These are phyloP conservation scores for Liquidambar formosana DNA, from an alignment of 164 flowering plant species.

Conservation along the genomic window DNA sequence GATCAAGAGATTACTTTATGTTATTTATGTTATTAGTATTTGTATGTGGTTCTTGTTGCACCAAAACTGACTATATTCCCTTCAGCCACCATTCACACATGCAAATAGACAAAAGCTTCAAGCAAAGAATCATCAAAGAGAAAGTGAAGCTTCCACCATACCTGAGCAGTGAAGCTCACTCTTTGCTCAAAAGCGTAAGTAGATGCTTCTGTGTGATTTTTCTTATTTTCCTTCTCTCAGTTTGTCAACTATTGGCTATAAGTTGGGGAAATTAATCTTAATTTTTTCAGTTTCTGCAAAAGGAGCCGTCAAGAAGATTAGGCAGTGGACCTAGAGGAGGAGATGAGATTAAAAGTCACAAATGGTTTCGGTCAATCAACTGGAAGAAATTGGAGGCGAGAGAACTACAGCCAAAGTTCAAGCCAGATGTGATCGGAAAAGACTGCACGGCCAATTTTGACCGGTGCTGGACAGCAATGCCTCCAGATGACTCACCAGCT, in stretches of 20 bases:
- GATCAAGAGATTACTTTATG: background rate
- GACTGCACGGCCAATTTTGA: slow-evolving; percentile 87
- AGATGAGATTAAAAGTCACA: slow-evolving; percentile 63
- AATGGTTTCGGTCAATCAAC: slow-evolving; percentile 73
- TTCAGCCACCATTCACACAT: slow-evolving; percentile 77
- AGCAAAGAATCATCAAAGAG: slow-evolving; percentile 74
- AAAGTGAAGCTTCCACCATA: slow-evolving; percentile 72
- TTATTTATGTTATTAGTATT: background rate
- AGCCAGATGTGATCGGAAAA: slow-evolving; percentile 74
- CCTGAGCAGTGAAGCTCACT: slow-evolving; percentile 70
- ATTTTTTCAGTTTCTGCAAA: slow-evolving; percentile 59
- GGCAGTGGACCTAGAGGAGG: slow-evolving; percentile 77
- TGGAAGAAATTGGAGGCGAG: slow-evolving; percentile 76
- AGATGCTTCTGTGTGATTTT: background rate
- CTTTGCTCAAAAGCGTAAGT: slow-evolving; percentile 78
- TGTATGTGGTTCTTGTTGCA: background rate
- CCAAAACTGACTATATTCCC: slow-evolving; percentile 1
- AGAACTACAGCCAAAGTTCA: slow-evolving; percentile 67
- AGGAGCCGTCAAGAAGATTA: slow-evolving; percentile 70
- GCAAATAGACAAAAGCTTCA: slow-evolving; percentile 74
- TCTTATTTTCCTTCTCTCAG: background rate
- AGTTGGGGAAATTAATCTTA: background rate
- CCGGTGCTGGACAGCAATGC: slow-evolving; percentile 80
- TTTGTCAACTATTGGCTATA: background rate
- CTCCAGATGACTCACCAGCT: slow-evolving; percentile 79